Evolutionary conservation across 139 green algal species (phyloP).

Genomic region (Chlamydomonas asymmetrica): DNA sequence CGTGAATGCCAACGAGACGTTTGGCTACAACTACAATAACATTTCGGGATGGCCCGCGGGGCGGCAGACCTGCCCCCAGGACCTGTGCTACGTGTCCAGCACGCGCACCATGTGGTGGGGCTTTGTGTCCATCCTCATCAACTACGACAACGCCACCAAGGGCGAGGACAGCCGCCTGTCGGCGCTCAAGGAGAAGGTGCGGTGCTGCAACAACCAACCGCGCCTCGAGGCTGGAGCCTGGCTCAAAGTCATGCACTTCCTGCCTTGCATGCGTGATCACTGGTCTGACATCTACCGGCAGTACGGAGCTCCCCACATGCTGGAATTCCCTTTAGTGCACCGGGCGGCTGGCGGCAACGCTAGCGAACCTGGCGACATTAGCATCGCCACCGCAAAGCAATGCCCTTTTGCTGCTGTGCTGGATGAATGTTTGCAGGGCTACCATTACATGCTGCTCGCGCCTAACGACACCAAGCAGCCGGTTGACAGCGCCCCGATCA

Average conservation of each 20-base stretch:
- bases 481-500: too few species aligned
- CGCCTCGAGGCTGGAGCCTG: neutral
- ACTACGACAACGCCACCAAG: slow-evolving; percentile 13
- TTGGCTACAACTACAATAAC: slow-evolving; percentile 10
- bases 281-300: too few species aligned
- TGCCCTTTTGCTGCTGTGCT: too few species aligned
- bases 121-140: slow-evolving; percentile 8
- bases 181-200: neutral
- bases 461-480: too few species aligned
- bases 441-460: too few species aligned
- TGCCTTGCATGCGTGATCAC: too few species aligned
- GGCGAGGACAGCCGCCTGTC: slow-evolving; percentile 16
- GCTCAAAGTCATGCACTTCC: neutral
- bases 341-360: neutral
- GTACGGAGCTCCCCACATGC: neutral
- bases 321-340: neutral
- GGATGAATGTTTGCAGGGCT: too few species aligned
- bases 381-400: too few species aligned
- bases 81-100: slow-evolving; percentile 31
- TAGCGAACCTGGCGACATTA: too few species aligned
- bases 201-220: neutral
- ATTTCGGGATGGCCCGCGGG: neutral
- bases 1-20: slow-evolving; percentile 7
- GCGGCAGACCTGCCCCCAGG: neutral
- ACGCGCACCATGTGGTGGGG: slow-evolving; percentile 10